Evolutionary conservation across 257 asterid species (phyloP).

Genomic region (Solanum sitiens): DNA sequence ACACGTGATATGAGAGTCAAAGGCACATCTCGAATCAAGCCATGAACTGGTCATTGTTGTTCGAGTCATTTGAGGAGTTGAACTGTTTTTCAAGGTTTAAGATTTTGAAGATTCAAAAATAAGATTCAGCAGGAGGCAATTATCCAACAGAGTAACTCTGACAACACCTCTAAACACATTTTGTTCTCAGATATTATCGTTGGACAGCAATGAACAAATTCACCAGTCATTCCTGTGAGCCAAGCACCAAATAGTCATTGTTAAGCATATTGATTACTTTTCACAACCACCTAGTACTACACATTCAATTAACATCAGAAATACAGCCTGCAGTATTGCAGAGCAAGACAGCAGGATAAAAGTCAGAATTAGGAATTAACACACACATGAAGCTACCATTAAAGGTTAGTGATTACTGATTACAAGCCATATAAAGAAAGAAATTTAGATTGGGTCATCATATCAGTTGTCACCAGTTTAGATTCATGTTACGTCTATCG

Average conservation of each 20-base stretch:
- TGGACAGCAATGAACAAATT: neutral
- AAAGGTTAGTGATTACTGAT: conserved; percentile 93
- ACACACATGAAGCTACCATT: conserved; percentile 81
- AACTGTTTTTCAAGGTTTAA: neutral
- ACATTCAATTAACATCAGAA: conserved; percentile 65
- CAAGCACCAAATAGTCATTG: neutral
- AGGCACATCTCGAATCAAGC: neutral
- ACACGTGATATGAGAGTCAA: neutral
- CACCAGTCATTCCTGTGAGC: neutral
- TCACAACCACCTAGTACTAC: conserved; percentile 75
- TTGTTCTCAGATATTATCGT: neutral
- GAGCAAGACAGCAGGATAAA: conserved; percentile 24
- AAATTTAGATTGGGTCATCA: conserved; percentile 48
- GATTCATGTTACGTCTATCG: conserved; percentile 48
- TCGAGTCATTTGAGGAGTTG: neutral
- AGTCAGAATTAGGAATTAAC: conserved; percentile 78
- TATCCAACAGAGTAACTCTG: neutral
- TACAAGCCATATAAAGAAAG: conserved; percentile 39
- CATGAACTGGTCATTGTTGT: neutral
- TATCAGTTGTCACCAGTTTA: conserved; percentile 70
- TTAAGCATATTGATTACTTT: conserved; percentile 34
- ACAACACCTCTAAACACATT: neutral
- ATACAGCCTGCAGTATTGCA: conserved; percentile 60
- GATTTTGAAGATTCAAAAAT: neutral
- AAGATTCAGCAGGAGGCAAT: neutral